Conservation (phyloP, 2,329 filamentous ascomycete genomes). For the Xylariomycetidae sp. region DNA sequence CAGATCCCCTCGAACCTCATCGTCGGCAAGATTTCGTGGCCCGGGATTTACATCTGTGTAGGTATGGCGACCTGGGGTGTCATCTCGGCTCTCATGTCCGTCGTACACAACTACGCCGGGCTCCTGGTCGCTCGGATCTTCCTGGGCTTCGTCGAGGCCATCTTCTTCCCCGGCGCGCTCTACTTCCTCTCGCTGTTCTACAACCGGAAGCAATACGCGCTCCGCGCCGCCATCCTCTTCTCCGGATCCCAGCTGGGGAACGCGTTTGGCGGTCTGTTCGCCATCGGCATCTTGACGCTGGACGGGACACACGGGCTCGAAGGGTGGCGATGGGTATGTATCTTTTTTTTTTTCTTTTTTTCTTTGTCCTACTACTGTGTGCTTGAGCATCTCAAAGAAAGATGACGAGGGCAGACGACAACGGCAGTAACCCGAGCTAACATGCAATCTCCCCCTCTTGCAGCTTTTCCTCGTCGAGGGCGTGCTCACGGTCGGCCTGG, state of each 20-base stretch:
- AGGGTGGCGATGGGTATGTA: conserved; percentile 24
- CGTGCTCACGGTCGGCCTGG: conserved; percentile 13
- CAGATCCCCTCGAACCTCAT: conserved; percentile 34
- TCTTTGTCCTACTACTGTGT: too few species aligned
- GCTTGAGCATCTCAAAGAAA: too few species aligned
- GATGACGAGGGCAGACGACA: too few species aligned
- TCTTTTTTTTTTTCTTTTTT: not conserved
- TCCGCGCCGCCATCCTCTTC: conserved; percentile 30
- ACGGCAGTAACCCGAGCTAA: too few species aligned
- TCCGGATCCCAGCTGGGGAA: conserved; percentile 26
- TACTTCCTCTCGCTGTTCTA: conserved; percentile 37
- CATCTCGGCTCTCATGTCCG: conserved; percentile 44
- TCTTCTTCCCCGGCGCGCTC: conserved; percentile 45
- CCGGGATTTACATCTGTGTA: conserved; percentile 45
- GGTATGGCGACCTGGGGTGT: conserved; percentile 46
- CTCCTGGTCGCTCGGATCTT: conserved; percentile 43
- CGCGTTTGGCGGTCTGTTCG: conserved; percentile 32
- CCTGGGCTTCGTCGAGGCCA: conserved; percentile 50
- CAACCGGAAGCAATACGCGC: conserved; percentile 30
- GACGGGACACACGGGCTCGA: conserved; percentile 18
- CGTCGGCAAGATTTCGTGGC: conserved; percentile 31
- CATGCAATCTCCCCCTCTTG: too few species aligned
- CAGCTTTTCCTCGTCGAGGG: conserved; percentile 17
- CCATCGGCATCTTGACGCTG: conserved; percentile 25
- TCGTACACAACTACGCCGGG: conserved; percentile 40